Base-by-base conservation (phyloP, 225 moss, liverwort and hornwort species). In the Ulota crispa region DNA sequence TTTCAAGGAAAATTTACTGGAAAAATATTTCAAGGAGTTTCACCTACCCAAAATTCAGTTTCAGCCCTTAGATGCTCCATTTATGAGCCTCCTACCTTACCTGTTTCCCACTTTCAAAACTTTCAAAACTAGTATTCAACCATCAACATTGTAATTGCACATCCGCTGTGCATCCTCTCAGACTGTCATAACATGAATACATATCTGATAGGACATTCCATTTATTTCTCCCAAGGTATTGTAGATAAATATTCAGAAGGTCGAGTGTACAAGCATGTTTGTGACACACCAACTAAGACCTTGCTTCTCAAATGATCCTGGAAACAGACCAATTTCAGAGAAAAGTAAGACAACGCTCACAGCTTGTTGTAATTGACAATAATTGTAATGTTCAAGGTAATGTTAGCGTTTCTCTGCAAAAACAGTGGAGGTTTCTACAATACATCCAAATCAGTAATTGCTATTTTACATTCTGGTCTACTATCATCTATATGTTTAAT, bases 391-490 rank as follows among this genome's bases (percentile, higher is more conserved):
- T 16, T 31, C 9, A 30, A 18, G 43, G 41, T 11, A n/a, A 23
- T 15, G 30, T 27, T 64, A 2, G 16, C 4, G 24, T 31, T 24
- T 42, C 14, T 74, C 66, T 81, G 32, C 30, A 30, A 73, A 73
- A 54, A 56, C 31, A 26, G 42, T 27, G 8, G 2, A 26, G 53
- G 41, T n/a, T 68, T 11, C 4, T 27, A 54, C 15, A 36, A 53
- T 53, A 73, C 55, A 57, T 18, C 42, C 64, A 54, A 31, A 39
- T 55, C 39, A 8, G 71, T 43, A 39, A 21, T 16, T 9, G 19
- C 28, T 71, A 70, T 52, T 31, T 71, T 77, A 64, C 83, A 78
- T 42, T 41, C 54, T 64, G 8, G 18, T 31, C 47, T 65, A 16
- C 80, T 73, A 39, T 30, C 53, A 42, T 54, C 16, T 19, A 60